Conservation (phyloP, 257 asterid genomes). For the Henckelia pumila region DNA sequence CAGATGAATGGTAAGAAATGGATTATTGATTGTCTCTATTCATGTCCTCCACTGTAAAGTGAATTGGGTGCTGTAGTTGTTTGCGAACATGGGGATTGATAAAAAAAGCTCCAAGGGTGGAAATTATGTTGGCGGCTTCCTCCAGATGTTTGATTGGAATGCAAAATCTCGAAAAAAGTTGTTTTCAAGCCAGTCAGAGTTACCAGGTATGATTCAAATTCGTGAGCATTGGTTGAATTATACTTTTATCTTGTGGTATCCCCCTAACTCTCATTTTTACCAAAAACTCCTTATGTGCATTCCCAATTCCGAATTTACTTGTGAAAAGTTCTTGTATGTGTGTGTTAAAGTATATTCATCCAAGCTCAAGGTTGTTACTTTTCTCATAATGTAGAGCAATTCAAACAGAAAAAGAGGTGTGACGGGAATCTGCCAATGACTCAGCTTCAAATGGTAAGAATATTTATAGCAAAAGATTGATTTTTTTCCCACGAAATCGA, state of each 20-base stretch:
- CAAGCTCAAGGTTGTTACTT: conserved; percentile 1
- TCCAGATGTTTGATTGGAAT: conserved; percentile 93
- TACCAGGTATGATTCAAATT: conserved; percentile 48
- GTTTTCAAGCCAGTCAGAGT: conserved; percentile 66
- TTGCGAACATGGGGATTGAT: conserved; percentile 62
- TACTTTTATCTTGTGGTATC: background rate
- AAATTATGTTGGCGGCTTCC: conserved; percentile 81
- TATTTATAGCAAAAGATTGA: background rate
- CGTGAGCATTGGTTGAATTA: background rate
- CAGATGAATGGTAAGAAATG: conserved; percentile 28
- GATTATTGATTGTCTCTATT: conserved; percentile 9
- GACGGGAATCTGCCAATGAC: conserved; percentile 68
- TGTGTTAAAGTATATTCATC: too few species aligned
- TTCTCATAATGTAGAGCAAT: conserved; percentile 52
- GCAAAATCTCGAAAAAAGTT: conserved; percentile 81
- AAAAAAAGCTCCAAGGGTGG: conserved; percentile 62
- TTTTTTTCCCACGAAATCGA: background rate
- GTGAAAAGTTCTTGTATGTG: background rate
- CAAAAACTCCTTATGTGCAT: background rate
- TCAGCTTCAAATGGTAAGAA: conserved; percentile 54
- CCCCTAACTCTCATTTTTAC: background rate
- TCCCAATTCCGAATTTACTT: background rate
- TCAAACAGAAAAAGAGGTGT: conserved; percentile 79
- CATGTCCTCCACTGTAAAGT: conserved; percentile 18
- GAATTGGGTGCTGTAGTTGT: conserved; percentile 1